Base-by-base conservation (phyloP, 2,329 filamentous ascomycete genomes). In the Drechslerella stenobrocha region DNA sequence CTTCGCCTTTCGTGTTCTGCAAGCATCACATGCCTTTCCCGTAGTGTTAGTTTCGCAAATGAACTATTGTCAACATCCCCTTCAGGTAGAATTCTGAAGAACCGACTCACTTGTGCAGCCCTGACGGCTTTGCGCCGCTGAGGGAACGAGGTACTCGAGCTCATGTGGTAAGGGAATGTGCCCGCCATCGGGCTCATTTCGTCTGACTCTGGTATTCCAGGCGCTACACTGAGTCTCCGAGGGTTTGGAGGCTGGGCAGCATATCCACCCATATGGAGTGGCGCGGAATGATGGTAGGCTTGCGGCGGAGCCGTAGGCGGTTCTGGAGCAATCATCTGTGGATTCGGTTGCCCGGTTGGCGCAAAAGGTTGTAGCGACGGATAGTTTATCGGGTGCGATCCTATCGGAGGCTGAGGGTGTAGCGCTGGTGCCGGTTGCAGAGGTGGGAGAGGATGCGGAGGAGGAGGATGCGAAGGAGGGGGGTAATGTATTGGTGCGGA, bases 11-110 rank as follows among this genome's bases (percentile, higher is more conserved):
- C 92, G 82, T 67, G 88, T 83, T 63, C 90, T 85, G 77, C 90
- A 96, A 76, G 87, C 89, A 74, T 95, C 90, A 77, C 93, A 98
- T 34, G 93, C 93, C 86, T 95, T 73, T 42, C n/a, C 9, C 13
- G 34, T 22, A 64, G 30, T 46, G 35, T 37, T 42, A 48, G 51
- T 20, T 70, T 35, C 51, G 45, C 64, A 52, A 70, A 56, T 30
- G 71, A 69, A 60, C 72, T n/a, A 59, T 66, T 23, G 18, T 7
- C 8, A n/a, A 40, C 15, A 35, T 30, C 22, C 35, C 22, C 22
- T n/a, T 35, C 28, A 40, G 32, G 32, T n/a, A 45, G 23, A 5
- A 50, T 20, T 8, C 3, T 4, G 42, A 40, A 13, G 7, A 13
- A 52, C 24, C 50, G 48, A 66, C 74, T 69, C 76, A 85, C 83